phyloP scores from a whole-genome alignment of 805 yeast genomes.

The Zygosaccharomyces bailii region DNA sequence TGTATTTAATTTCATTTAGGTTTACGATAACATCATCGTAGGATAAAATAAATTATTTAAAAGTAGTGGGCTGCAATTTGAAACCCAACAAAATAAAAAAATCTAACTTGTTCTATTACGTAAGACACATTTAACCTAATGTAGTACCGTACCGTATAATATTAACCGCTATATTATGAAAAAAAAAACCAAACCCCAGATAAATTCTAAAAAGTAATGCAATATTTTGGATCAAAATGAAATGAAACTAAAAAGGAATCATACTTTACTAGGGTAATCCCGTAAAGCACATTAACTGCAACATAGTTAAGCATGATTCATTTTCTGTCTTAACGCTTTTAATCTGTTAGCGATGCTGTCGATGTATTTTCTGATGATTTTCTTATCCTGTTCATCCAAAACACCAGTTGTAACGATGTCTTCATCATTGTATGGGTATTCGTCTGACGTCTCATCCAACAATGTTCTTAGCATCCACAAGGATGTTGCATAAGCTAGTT shows the following conservation, averaged over 20 bases:
- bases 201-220: constrained; percentile 4
- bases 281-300: background rate
- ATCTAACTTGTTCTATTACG: background rate
- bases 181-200: constrained; percentile 4
- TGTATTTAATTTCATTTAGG: background rate
- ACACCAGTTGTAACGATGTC: constrained; percentile 38
- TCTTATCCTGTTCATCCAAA: constrained; percentile 68
- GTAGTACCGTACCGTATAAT: background rate
- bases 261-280: background rate
- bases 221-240: constrained; percentile 1
- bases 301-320: constrained; percentile 24
- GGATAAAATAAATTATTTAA: no score
- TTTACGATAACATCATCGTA: no score
- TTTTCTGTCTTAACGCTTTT: constrained; percentile 62
- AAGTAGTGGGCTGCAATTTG: no score
- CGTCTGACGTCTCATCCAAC: constrained; percentile 47
- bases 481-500: constrained; percentile 83
- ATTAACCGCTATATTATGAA: constrained; percentile 1
- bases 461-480: constrained; percentile 94
- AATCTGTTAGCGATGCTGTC: constrained; percentile 78
- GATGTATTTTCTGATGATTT: constrained; percentile 76
- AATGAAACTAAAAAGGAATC: background rate
- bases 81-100: background rate
- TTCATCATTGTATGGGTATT: constrained; percentile 19
- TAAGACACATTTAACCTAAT: background rate